Conservation (phyloP, 1,284 basidiomycete species). For the Cryptococcus sp. region DNA sequence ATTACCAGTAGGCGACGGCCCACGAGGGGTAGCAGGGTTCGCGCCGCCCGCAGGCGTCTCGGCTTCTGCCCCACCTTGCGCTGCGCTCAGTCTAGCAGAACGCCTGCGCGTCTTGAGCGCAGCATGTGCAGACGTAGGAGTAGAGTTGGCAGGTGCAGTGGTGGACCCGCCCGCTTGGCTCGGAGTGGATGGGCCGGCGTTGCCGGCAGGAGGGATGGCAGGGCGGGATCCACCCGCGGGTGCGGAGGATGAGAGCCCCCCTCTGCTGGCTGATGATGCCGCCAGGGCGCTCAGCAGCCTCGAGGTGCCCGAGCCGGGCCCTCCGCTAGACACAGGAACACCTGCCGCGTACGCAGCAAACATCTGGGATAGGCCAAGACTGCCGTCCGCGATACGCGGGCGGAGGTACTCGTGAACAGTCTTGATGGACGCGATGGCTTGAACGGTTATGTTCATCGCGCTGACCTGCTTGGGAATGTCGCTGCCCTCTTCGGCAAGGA, state of each 20-base stretch:
- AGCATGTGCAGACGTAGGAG: conserved; percentile 44
- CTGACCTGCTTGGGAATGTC: conserved; percentile 79
- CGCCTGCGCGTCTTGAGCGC: conserved; percentile 57
- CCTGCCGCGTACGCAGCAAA: conserved; percentile 76
- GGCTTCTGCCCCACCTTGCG: conserved; percentile 52
- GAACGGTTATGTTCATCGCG: conserved; percentile 90
- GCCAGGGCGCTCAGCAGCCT: conserved; percentile 57
- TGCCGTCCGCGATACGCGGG: conserved; percentile 75
- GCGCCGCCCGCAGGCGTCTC: conserved; percentile 38
- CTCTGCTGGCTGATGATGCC: background rate
- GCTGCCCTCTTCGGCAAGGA: conserved; percentile 82
- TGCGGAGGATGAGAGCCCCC: conserved; percentile 3
- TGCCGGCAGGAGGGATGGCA: conserved; percentile 10
- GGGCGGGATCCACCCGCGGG: conserved; percentile 9
- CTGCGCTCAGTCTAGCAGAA: conserved; percentile 71
- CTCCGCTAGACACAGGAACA: conserved; percentile 20
- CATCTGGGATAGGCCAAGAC: conserved; percentile 71
- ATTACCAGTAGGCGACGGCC: conserved; percentile 13
- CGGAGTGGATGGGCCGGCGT: background rate
- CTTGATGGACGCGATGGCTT: conserved; percentile 94
- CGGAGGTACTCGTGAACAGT: conserved; percentile 91
- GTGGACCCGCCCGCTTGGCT: conserved; percentile 1
- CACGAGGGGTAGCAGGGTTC: background rate
- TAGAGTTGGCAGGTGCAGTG: conserved; percentile 48
- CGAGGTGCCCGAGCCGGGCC: conserved; percentile 35